phyloP scores from a whole-genome alignment of 768 basidiomycete species.

The Leccinum boreale region DNA sequence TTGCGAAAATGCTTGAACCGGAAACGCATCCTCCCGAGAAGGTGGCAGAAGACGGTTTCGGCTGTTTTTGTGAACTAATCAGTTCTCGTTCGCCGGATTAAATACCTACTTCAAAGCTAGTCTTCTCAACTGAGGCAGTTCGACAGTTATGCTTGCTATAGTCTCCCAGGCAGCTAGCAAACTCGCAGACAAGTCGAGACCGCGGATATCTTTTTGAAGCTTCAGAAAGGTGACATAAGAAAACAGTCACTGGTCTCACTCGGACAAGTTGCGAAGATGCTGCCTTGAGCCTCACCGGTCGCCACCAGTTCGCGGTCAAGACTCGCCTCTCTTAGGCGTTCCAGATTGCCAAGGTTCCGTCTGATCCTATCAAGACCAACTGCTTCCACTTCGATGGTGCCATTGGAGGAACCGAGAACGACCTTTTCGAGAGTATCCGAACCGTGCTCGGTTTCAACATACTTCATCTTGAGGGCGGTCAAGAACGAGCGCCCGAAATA shows the following conservation, averaged over 20 bases:
- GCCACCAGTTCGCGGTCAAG: slow-evolving; percentile 68
- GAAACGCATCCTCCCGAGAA: slow-evolving; percentile 19
- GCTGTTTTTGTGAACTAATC: slow-evolving; percentile 39
- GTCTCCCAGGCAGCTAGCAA: slow-evolving; percentile 70
- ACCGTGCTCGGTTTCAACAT: slow-evolving; percentile 62
- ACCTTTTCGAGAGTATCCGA: slow-evolving; percentile 56
- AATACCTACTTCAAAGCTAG: slow-evolving; percentile 75
- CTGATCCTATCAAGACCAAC: slow-evolving; percentile 79
- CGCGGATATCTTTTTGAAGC: slow-evolving; percentile 56
- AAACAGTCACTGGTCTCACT: slow-evolving; percentile 45
- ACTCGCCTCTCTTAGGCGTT: slow-evolving; percentile 72
- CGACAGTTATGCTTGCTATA: slow-evolving; percentile 58
- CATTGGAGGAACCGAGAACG: slow-evolving; percentile 76
- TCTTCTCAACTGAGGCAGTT: slow-evolving; percentile 59
- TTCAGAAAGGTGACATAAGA: slow-evolving; percentile 12
- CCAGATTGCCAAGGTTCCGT: slow-evolving; percentile 61
- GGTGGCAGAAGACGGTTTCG: slow-evolving; percentile 60
- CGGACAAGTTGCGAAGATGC: slow-evolving; percentile 57
- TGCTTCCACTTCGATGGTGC: slow-evolving; percentile 83
- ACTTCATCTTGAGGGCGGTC: slow-evolving; percentile 71
- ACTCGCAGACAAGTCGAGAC: slow-evolving; percentile 77
- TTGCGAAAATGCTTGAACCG: slow-evolving; percentile 43
- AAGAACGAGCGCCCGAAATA: slow-evolving; percentile 70
- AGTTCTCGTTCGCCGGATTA: slow-evolving; percentile 6
- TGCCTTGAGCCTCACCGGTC: slow-evolving; percentile 45